Base-by-base conservation (phyloP, 2,329 filamentous ascomycete species). In the Fusarium annulatum region DNA sequence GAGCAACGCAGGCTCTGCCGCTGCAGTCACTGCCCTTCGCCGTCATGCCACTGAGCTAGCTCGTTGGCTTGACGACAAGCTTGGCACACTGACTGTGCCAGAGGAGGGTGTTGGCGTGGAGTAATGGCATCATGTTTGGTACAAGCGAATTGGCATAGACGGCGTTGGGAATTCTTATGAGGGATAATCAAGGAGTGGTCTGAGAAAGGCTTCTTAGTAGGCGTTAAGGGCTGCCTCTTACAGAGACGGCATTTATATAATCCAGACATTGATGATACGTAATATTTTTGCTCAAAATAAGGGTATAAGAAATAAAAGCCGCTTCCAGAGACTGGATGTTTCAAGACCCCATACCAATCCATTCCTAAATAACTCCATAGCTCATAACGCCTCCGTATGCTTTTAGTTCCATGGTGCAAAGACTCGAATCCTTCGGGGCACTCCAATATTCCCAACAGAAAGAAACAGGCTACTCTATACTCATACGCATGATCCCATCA, bases 401-500 rank as follows among this genome's bases (percentile, higher is more conserved):
- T 68, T 61, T 65, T 65, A 33, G 51, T 52, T 57, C 42, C 41
- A 36, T 61, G 30, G 23, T 34, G 30, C 39, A 52, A 51, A 30
- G 55, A 28, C 52, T 55, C n/a, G 46, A 57, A 69, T 41, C 53
- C 42, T 51, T 60, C 43, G 34, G 46, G 14, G 21, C 34, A 59
- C 34, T 36, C 52, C 61, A 14, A 43, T 64, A 45, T 33, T 28
- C 38, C 43, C 52, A 48, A 42, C 48, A 48, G 34, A 55, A 53
- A 26, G 33, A 43, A 36, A 36, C 43, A 51, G n/a, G 26, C 51
- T 85, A 97, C 81, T 98, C 95, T 78, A 98, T 97, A 82, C 94
- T 97, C 93, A 98, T 96, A 78, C 96, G 95, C 92, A 97, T 97
- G 73, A 98, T 87, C 4, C 95, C 94, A 81, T 98, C 96, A 80